Percentiles rank a stretch among this genome's conserved stretches.
Evolutionary conservation across 139 green algal genomes (phyloP).

Genomic region (Closterium sp.): DNA sequence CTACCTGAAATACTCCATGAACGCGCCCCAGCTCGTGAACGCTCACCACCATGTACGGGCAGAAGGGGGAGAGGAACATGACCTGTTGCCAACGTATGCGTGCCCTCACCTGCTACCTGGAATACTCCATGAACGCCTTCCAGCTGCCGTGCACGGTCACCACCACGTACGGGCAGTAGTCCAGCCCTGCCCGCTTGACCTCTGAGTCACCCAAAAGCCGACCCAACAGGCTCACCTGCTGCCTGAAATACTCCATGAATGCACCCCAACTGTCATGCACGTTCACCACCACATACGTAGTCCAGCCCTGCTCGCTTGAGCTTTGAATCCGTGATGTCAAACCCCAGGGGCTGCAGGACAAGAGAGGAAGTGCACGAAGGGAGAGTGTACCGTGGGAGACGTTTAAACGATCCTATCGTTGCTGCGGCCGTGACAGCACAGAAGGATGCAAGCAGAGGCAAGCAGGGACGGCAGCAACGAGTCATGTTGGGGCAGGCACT

Average conservation of each 20-base stretch:
- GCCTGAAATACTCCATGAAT: constrained; percentile 50
- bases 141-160: constrained; percentile 71
- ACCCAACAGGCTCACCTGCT: not conserved
- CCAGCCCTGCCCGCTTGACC: constrained; percentile 46
- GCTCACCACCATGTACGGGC: constrained; percentile 69
- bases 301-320: constrained; percentile 53
- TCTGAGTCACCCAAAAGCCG: constrained; percentile 11
- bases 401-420: no score
- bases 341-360: constrained; percentile 64
- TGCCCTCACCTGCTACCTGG: no score
- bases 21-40: constrained; percentile 66
- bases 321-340: constrained; percentile 46
- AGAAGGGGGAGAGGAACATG: no score
- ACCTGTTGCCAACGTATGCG: no score
- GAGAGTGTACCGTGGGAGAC: no score
- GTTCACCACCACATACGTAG: constrained; percentile 66
- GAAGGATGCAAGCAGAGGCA: no score
- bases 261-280: constrained; percentile 65
- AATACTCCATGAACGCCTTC: constrained; percentile 50
- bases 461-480: no score
- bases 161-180: constrained; percentile 61
- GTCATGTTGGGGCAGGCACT: no score
- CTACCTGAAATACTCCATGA: constrained; percentile 43
- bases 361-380: no score
- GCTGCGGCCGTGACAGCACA: no score